These are phyloP conservation scores for Mortierella sp. DNA, from an alignment of 371 early-diverging fungal genomes.

Conservation along the genomic window DNA sequence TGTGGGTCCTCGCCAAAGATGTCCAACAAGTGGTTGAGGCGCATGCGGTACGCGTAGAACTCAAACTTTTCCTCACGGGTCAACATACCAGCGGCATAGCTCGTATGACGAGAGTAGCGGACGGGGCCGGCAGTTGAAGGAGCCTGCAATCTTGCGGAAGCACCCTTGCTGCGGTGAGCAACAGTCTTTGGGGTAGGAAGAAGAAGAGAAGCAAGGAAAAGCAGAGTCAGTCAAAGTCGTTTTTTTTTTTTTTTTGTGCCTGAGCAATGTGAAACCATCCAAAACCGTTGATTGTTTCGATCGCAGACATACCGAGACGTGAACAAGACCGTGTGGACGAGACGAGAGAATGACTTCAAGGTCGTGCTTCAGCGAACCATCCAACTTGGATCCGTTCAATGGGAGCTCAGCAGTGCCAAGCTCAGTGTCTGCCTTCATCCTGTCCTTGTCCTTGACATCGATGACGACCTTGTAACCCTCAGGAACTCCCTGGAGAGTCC, in stretches of 20 bases:
- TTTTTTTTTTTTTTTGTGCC: background rate
- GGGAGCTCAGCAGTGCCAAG: slow-evolving; percentile 25
- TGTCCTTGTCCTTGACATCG: slow-evolving; percentile 42
- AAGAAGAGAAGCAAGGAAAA: background rate
- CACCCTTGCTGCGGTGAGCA: slow-evolving; percentile 18
- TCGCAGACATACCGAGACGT: slow-evolving; percentile 9
- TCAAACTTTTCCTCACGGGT: slow-evolving; percentile 37
- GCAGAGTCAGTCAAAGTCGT: too few relatives aligned
- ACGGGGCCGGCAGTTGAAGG: slow-evolving; percentile 37
- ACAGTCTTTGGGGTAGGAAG: slow-evolving; percentile 6
- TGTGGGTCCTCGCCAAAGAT: slow-evolving; percentile 34
- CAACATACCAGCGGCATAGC: slow-evolving; percentile 49
- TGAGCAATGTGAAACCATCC: too few relatives aligned
- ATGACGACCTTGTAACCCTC: slow-evolving; percentile 31
- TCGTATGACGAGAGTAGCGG: slow-evolving; percentile 50
- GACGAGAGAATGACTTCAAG: slow-evolving; percentile 24
- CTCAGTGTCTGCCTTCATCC: slow-evolving; percentile 35
- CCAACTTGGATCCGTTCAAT: slow-evolving; percentile 20
- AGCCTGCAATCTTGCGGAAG: slow-evolving; percentile 10
- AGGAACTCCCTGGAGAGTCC: slow-evolving; percentile 32
- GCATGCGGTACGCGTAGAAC: slow-evolving; percentile 46
- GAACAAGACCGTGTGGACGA: slow-evolving; percentile 20
- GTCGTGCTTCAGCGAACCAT: slow-evolving; percentile 24
- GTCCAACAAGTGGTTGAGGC: slow-evolving; percentile 37
- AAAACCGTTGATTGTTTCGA: too few relatives aligned